A percentile compares a stretch with the other conserved stretches of the same genome.
Evolutionary conservation across 768 basidiomycete species (phyloP).

Genomic region (Lactarius sp.): DNA sequence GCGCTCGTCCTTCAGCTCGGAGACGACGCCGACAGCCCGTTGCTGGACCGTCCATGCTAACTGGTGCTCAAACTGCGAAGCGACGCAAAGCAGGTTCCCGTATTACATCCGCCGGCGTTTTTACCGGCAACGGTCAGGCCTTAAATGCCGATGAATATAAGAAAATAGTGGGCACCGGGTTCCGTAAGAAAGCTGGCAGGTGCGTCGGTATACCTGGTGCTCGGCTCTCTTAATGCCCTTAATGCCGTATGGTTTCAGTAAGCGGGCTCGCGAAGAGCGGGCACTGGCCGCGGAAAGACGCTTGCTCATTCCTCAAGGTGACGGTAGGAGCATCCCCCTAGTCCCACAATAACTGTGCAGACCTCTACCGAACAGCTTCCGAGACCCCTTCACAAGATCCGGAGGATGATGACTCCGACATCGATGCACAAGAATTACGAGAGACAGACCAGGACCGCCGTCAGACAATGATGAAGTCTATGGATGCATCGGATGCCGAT

Average conservation of each 20-base stretch:
- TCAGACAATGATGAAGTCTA: slow-evolving; percentile 45
- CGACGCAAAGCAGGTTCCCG: slow-evolving; percentile 69
- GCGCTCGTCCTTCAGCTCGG: slow-evolving; percentile 49
- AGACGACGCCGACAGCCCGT: slow-evolving; percentile 39
- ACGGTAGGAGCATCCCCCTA: slow-evolving; percentile 27
- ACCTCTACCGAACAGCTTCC: slow-evolving; percentile 4
- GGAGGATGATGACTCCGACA: slow-evolving; percentile 13
- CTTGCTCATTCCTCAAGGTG: slow-evolving; percentile 42
- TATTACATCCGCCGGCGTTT: slow-evolving; percentile 56
- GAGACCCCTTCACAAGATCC: not conserved
- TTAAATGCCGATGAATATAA: slow-evolving; percentile 40
- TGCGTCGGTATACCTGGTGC: slow-evolving; percentile 28
- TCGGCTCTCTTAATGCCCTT: not conserved
- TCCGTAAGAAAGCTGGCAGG: slow-evolving; percentile 69
- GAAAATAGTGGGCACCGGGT: slow-evolving; percentile 51
- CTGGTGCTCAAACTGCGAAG: slow-evolving; percentile 58
- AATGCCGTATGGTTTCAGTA: slow-evolving; percentile 40
- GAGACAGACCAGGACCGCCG: slow-evolving; percentile 49
- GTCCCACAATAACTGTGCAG: not conserved
- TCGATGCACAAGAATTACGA: slow-evolving; percentile 20
- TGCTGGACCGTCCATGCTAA: slow-evolving; percentile 49
- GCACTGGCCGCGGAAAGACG: slow-evolving; percentile 70
- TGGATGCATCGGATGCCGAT: slow-evolving; percentile 41
- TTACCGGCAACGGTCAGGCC: slow-evolving; percentile 51
- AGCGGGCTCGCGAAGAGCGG: slow-evolving; percentile 73